These are phyloP conservation scores for Guyanaporus albipodus DNA, from an alignment of 768 basidiomycete species.

Conservation along the genomic window DNA sequence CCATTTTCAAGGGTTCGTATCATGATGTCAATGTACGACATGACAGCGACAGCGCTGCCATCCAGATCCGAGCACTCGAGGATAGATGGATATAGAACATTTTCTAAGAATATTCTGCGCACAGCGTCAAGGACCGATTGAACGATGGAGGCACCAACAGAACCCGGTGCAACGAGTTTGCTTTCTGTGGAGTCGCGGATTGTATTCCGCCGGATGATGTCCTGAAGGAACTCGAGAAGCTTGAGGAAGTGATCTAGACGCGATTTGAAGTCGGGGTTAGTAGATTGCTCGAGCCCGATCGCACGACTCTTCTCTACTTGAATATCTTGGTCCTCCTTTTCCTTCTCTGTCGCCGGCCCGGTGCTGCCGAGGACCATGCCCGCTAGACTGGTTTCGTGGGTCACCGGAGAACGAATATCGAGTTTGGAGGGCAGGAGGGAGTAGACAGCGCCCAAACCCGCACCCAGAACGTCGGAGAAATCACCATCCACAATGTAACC, in stretches of 20 bases:
- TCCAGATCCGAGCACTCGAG: conserved; percentile 89
- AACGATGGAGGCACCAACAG: conserved; percentile 78
- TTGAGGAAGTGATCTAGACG: conserved; percentile 88
- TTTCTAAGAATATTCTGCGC: conserved; percentile 84
- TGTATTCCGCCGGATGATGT: conserved; percentile 71
- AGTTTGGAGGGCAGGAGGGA: conserved; percentile 88
- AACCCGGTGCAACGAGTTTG: conserved; percentile 50
- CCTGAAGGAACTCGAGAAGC: conserved; percentile 87
- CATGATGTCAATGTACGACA: conserved; percentile 93
- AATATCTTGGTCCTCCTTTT: conserved; percentile 51
- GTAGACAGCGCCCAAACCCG: conserved; percentile 89
- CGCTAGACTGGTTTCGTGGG: conserved; percentile 36
- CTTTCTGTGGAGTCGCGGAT: conserved; percentile 35
- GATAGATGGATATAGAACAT: conserved; percentile 88
- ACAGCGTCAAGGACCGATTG: conserved; percentile 81
- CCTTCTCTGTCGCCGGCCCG: conserved; percentile 50
- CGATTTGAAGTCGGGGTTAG: conserved; percentile 67
- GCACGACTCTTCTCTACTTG: conserved; percentile 49
- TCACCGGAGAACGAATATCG: conserved; percentile 51
- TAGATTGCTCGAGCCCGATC: conserved; percentile 74
- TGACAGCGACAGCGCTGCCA: conserved; percentile 94
- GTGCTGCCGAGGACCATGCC: conserved; percentile 75
- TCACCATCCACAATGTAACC: conserved; percentile 97
- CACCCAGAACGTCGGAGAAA: conserved; percentile 95
- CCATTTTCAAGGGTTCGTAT: conserved; percentile 69